phyloP scores from a whole-genome alignment of 192 early-diverging fungal genomes.

The Backusella mclennaniae region DNA sequence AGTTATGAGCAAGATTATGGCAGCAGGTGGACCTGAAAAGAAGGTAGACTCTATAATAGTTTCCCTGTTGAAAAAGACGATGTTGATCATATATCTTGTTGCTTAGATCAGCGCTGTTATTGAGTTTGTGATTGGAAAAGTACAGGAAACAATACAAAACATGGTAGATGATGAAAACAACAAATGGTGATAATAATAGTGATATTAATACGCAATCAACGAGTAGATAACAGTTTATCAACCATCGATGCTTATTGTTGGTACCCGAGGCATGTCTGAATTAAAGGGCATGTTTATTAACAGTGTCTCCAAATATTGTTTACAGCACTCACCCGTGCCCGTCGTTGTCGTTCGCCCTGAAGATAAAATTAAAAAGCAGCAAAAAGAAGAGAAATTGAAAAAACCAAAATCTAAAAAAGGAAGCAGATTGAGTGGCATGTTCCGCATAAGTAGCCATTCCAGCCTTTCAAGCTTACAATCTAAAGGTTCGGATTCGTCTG shows the following conservation, averaged over 20 bases:
- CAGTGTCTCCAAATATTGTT: constrained; percentile 64
- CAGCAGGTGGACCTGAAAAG: constrained; percentile 23
- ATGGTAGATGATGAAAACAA: constrained; percentile 39
- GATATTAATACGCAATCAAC: background rate
- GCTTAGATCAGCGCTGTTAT: constrained; percentile 51
- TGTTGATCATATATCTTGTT: background rate
- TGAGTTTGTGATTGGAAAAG: constrained; percentile 50
- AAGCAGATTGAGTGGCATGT: constrained; percentile 22
- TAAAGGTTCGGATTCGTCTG: background rate
- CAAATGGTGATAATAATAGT: background rate
- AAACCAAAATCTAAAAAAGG: constrained; percentile 16
- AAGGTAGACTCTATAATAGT: constrained; percentile 20
- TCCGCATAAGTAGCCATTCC: constrained; percentile 14
- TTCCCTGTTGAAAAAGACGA: background rate
- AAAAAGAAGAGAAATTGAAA: constrained; percentile 11
- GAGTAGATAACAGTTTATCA: constrained; percentile 57
- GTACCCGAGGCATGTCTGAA: constrained; percentile 64
- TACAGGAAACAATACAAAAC: constrained; percentile 53
- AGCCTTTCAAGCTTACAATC: background rate
- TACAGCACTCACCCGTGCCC: constrained; percentile 66
- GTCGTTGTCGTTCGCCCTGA: constrained; percentile 65
- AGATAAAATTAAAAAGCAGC: constrained; percentile 40
- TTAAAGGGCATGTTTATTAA: constrained; percentile 68
- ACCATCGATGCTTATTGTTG: constrained; percentile 68
- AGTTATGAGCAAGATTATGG: constrained; percentile 38